These are phyloP conservation scores for Phialemonium atrogriseum DNA, from an alignment of 2,329 filamentous ascomycete species.

Conservation along the genomic window DNA sequence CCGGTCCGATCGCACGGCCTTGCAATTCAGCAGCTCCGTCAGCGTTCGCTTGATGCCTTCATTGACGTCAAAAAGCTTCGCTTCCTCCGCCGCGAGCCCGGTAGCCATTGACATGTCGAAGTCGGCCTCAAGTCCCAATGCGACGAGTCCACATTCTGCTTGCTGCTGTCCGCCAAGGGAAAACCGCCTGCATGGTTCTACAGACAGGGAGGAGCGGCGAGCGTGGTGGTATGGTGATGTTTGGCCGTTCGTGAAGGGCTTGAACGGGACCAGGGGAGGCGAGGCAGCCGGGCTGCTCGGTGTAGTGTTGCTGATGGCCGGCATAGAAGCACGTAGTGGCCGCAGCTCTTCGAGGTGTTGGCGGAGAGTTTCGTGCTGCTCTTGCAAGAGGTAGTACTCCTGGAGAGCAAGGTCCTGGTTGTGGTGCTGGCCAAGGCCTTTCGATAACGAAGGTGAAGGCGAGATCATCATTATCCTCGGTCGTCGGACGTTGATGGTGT, in stretches of 20 bases:
- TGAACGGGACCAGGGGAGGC: constrained; percentile 47
- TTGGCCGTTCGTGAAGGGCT: constrained; percentile 45
- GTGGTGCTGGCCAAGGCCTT: constrained; percentile 14
- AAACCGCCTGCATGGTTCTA: too few species aligned
- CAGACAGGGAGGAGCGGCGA: constrained; percentile 14
- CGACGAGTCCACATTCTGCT: constrained; percentile 25
- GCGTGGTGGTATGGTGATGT: constrained; percentile 28
- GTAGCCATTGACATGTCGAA: constrained; percentile 38
- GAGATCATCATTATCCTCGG: background rate
- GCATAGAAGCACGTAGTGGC: constrained; percentile 22
- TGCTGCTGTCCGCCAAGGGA: too few species aligned
- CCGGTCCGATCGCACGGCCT: constrained; percentile 40
- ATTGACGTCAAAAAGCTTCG: constrained; percentile 47
- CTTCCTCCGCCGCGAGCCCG: constrained; percentile 43
- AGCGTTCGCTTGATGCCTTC: constrained; percentile 53
- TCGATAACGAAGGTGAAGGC: constrained; percentile 4
- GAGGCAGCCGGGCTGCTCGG: constrained; percentile 49
- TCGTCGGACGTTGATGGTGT: background rate
- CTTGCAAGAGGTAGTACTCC: constrained; percentile 44
- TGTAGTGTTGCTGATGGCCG: constrained; percentile 23
- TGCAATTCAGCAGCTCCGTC: constrained; percentile 54
- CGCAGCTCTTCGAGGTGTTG: constrained; percentile 43
- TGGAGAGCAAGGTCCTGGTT: constrained; percentile 41
- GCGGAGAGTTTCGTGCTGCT: constrained; percentile 45
- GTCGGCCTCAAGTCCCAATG: constrained; percentile 25